Conservation (phyloP, 2,329 filamentous ascomycete genomes). For the Calonectria pteridis region DNA sequence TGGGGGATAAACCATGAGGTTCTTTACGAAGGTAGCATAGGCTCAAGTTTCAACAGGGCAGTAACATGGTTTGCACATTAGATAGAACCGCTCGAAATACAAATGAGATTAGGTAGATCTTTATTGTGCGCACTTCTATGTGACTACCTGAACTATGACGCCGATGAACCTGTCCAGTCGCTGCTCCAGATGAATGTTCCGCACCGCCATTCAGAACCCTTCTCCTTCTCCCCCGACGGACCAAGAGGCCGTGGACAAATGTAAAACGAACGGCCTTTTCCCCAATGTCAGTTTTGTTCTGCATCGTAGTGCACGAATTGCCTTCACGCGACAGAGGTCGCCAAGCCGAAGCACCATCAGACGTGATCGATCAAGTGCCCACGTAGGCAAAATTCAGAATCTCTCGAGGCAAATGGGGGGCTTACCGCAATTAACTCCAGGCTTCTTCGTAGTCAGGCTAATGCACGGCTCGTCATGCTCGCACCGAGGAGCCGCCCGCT, state of each 20-base stretch:
- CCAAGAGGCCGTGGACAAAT: slow-evolving; percentile 80
- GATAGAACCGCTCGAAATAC: background rate
- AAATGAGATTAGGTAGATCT: background rate
- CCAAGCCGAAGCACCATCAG: background rate
- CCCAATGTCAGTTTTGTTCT: slow-evolving; percentile 32
- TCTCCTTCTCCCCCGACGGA: slow-evolving; percentile 87
- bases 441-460: slow-evolving; percentile 86
- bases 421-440: slow-evolving; percentile 82
- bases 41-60: background rate
- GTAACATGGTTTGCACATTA: background rate
- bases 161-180: slow-evolving; percentile 61
- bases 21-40: background rate
- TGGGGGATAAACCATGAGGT: background rate
- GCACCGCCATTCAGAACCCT: slow-evolving; percentile 87
- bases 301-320: background rate
- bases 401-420: slow-evolving; percentile 22
- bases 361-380: background rate
- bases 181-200: slow-evolving; percentile 82
- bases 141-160: background rate
- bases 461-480: slow-evolving; percentile 92
- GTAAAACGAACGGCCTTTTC: slow-evolving; percentile 72
- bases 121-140: background rate
- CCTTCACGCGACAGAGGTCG: background rate
- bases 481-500: slow-evolving; percentile 80
- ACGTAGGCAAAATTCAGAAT: background rate